Conservation (phyloP, 257 asterid genomes). For the Datura wrightii region DNA sequence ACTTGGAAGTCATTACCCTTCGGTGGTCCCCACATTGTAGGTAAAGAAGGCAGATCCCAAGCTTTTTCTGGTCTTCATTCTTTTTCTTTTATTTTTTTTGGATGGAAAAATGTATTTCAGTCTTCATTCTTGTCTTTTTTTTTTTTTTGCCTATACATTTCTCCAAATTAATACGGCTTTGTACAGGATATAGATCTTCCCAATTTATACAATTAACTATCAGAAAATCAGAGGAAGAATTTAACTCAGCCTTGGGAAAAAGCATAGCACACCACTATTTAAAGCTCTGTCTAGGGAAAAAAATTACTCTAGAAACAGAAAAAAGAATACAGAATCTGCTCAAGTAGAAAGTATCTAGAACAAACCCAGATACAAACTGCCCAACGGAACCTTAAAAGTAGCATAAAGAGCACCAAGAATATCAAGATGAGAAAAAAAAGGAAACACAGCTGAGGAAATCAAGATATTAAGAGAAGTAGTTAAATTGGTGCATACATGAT, state of each 20-base stretch:
- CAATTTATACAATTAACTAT: neutral
- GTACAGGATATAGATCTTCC: neutral
- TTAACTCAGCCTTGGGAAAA: neutral
- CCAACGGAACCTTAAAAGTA: neutral
- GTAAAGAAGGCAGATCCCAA: neutral
- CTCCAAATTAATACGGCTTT: slow-evolving; percentile 19
- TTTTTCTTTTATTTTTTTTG: neutral
- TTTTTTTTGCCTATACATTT: neutral
- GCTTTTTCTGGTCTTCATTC: neutral
- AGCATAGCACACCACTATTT: neutral
- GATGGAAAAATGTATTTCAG: neutral
- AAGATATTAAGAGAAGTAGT: neutral
- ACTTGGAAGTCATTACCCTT: slow-evolving; percentile 10
- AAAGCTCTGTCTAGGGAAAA: neutral
- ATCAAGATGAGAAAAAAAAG: neutral
- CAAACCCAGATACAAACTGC: neutral
- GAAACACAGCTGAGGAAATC: neutral
- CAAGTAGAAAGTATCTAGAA: neutral
- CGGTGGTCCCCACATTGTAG: neutral
- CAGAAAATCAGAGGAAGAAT: neutral
- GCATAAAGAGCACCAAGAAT: slow-evolving; percentile 17
- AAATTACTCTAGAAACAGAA: neutral
- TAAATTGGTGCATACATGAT: neutral
- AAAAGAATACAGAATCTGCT: neutral
- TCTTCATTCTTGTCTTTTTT: neutral